These are phyloP conservation scores for Insectozyma bohioensis DNA, from an alignment of 1,139 yeast species.

Conservation along the genomic window DNA sequence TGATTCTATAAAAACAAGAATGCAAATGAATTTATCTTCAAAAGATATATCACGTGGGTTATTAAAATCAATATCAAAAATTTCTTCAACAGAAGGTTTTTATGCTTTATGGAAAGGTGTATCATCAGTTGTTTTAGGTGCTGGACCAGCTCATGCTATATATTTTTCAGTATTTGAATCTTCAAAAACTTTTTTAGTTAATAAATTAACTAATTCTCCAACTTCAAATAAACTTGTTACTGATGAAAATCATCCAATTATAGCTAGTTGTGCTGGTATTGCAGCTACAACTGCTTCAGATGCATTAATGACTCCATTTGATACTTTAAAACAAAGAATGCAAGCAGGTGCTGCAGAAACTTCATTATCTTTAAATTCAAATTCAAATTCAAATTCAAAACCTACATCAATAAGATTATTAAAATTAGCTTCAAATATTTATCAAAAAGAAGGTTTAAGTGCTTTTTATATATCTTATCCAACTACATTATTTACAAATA, in stretches of 20 bases:
- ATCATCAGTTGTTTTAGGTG: slow-evolving; percentile 89
- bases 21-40: slow-evolving; percentile 69
- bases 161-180: slow-evolving; percentile 95
- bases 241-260: slow-evolving; percentile 72
- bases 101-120: slow-evolving; percentile 93
- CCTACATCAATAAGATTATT: slow-evolving; percentile 28
- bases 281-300: slow-evolving; percentile 92
- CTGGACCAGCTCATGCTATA: slow-evolving; percentile 99
- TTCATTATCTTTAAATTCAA: not conserved
- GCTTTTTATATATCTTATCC: slow-evolving; percentile 95
- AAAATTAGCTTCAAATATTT: slow-evolving; percentile 49
- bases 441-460: slow-evolving; percentile 70
- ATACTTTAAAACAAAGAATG: slow-evolving; percentile 81
- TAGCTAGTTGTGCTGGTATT: slow-evolving; percentile 89
- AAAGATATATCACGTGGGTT: slow-evolving; percentile 39
- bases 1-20: slow-evolving; percentile 92
- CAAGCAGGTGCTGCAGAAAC: slow-evolving; percentile 27
- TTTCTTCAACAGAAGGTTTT: slow-evolving; percentile 89
- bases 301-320: slow-evolving; percentile 98
- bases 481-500: slow-evolving; percentile 87
- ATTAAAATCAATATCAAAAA: slow-evolving; percentile 65
- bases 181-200: slow-evolving; percentile 61
- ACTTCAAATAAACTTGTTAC: slow-evolving; percentile 45
- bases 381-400: slow-evolving; percentile 13
- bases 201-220: slow-evolving; percentile 33